Evolutionary conservation across 495 filamentous ascomycete genomes (phyloP), one percentile per base, ranked within the genome.

Genomic region (Thermochaetoides thermophila): DNA sequence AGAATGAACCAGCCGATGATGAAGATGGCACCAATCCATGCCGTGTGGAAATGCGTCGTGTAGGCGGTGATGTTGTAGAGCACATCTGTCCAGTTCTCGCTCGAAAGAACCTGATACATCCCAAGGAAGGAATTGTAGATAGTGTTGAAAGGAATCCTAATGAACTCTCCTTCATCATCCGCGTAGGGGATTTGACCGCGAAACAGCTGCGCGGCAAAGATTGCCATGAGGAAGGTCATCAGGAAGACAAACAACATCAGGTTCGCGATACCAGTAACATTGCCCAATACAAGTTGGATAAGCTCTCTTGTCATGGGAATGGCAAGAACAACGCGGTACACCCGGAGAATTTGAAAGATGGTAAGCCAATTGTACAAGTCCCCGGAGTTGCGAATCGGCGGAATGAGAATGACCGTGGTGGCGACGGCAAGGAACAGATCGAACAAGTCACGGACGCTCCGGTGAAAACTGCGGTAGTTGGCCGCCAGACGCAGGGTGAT

Each of bases 81-180:
- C 20, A 92, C 76, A 1, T 55, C 59, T 2, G 89, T 96, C 89
- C 89, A 99, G 49, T 92, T 81, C 49, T 99, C 89, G 43, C 84
- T 95, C 15, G 89, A 94, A n/a, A 99, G 63, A 17, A 99, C 73
- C 50, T 92, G 83, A 48, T 99, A 99, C 89, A 99, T 99, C 34
- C 85, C 89, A 13, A 96, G 68, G 43, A 95, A 99, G 0, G 84
- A 78, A 44, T 95, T 95, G 57, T 81, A 99, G 20, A 95, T 87
- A 22, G 83, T 81, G 44, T 69, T 69, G 56, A 99, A 99, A 1
- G 81, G 78, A 38, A 86, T 70, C 25, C 64, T 60, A 42, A 78
- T 68, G 0, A 52, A 48, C 5, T 73, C 56, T 0, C 70, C 78
- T 2, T 59, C 42, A n/a, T 56, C 49, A 37, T 86, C 71, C 10